phyloP scores from a whole-genome alignment of 768 basidiomycete genomes.

The Kwoniella europaea region DNA sequence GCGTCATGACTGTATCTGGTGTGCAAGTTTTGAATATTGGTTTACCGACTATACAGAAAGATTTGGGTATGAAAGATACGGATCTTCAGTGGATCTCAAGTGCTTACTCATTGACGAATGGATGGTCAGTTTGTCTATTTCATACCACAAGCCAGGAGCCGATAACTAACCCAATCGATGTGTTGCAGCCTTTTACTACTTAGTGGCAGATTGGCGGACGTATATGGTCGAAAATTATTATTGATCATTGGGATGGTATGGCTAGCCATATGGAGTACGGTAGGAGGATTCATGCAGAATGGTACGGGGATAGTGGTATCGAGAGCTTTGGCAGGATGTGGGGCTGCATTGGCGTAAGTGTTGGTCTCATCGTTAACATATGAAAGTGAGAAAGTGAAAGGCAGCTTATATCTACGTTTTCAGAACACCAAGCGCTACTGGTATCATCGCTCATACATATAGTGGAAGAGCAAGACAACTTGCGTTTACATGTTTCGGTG shows the following conservation, averaged over 20 bases:
- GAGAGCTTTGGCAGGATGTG: conserved; percentile 78
- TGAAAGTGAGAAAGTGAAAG: neutral
- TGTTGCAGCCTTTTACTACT: conserved; percentile 52
- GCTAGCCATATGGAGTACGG: conserved; percentile 66
- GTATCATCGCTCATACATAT: conserved; percentile 81
- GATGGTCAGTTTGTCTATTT: conserved; percentile 17
- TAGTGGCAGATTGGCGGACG: conserved; percentile 45
- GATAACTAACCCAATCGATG: neutral
- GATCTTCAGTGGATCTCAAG: conserved; percentile 57
- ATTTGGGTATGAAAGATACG: conserved; percentile 50
- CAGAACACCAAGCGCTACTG: conserved; percentile 61
- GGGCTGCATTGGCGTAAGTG: conserved; percentile 67
- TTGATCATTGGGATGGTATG: conserved; percentile 63
- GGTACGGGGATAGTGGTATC: conserved; percentile 69
- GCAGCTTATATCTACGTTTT: neutral
- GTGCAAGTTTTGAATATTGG: conserved; percentile 40
- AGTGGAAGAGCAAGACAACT: conserved; percentile 71
- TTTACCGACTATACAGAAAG: conserved; percentile 53
- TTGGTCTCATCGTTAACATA: neutral
- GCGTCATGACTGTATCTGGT: conserved; percentile 35
- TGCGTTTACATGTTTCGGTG: conserved; percentile 82
- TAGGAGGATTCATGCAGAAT: conserved; percentile 59
- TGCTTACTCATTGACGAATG: conserved; percentile 53
- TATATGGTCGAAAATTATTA: conserved; percentile 66
- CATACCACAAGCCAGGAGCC: neutral